Base-by-base conservation (phyloP, 306 rosid genomes). In the Citrullus amarus region DNA sequence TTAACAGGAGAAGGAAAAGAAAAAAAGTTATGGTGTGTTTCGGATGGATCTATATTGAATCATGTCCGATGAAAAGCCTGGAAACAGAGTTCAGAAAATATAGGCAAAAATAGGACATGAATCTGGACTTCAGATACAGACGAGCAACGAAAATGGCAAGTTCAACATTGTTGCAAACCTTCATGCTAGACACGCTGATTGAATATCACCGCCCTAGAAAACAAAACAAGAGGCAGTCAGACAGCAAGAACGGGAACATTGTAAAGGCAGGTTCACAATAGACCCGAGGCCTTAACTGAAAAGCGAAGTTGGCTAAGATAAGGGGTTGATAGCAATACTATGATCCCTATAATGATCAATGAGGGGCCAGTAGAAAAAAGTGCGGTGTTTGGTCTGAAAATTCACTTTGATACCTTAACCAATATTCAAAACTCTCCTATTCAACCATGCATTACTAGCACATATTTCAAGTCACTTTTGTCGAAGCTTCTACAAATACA, bases 201-300 rank as follows among this genome's bases (percentile, higher is more conserved):
- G 59, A 50, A 72, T 72, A 30, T 72, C 77, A 72, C 77, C 77
- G 77, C 60, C 77, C 77, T 72, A 72, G 44, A 72, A 72, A 28
- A 72, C 44, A 72, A 72, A 72, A 72, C 53, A 50, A 54, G 60
- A 9, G 43, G 25, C 25, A 8, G 44, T 72, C 59, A 72, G 77
- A 48, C 59, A 71, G 77, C 77, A 48, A 48, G 58, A 71, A 46
- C 54, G 6, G 5, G 22, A 66, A 67, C 10, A 18, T 39, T 4
- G 53, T 67, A 17, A 39, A 4, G 25, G 12, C n/a, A 62, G 28
- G 17, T 66, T 38, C 50, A 17, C 50, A 16, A 44, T 12, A 15
- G 25, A 65, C 72, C 6, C 28, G 39, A 65, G 17, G 48, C 25
- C 50, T 65, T 7, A 16, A 14, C 44, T 36, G 14, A 34, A 65